These are phyloP conservation scores for Sphagnum tenellum DNA, from an alignment of 225 moss, liverwort and hornwort genomes.

Conservation along the genomic window DNA sequence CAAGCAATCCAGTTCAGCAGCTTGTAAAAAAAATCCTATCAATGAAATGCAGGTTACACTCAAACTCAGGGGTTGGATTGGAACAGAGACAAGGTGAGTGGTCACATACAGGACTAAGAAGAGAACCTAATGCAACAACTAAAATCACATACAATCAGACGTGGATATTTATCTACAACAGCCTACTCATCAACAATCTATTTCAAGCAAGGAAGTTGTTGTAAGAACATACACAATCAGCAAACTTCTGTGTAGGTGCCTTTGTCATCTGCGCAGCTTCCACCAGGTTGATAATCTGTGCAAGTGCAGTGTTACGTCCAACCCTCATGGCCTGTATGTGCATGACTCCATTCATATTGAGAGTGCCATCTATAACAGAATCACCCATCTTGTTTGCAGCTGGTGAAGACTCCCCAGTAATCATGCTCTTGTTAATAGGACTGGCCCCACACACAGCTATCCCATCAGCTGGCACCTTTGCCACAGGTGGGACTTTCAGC, in stretches of 20 bases:
- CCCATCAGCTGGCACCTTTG: slow-evolving; percentile 93
- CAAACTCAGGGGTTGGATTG: too few relatives aligned
- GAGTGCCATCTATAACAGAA: slow-evolving; percentile 77
- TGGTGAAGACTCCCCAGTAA: slow-evolving; percentile 81
- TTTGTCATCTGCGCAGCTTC: slow-evolving; percentile 98
- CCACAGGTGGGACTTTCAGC: slow-evolving; percentile 76
- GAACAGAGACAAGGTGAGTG: too few relatives aligned
- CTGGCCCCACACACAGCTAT: slow-evolving; percentile 57
- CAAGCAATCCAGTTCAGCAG: too few relatives aligned
- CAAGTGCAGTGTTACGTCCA: slow-evolving; percentile 83
- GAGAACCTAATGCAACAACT: too few relatives aligned
- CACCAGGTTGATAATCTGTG: slow-evolving; percentile 82
- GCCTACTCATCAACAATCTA: too few relatives aligned
- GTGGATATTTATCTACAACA: too few relatives aligned
- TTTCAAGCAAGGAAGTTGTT: too few relatives aligned
- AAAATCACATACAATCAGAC: too few relatives aligned
- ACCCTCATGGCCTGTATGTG: slow-evolving; percentile 70
- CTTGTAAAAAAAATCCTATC: too few relatives aligned
- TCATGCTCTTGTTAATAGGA: slow-evolving; percentile 92
- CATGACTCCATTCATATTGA: slow-evolving; percentile 80
- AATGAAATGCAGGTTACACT: too few relatives aligned
- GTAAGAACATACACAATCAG: slow-evolving; percentile 40
- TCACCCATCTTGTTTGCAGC: slow-evolving; percentile 64
- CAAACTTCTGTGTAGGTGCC: slow-evolving; percentile 91
- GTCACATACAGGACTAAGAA: too few relatives aligned